Percentiles rank a stretch among this genome's conserved stretches.
phyloP scores from a whole-genome alignment of 129 eudicot genomes.

The Lonicera japonica region DNA sequence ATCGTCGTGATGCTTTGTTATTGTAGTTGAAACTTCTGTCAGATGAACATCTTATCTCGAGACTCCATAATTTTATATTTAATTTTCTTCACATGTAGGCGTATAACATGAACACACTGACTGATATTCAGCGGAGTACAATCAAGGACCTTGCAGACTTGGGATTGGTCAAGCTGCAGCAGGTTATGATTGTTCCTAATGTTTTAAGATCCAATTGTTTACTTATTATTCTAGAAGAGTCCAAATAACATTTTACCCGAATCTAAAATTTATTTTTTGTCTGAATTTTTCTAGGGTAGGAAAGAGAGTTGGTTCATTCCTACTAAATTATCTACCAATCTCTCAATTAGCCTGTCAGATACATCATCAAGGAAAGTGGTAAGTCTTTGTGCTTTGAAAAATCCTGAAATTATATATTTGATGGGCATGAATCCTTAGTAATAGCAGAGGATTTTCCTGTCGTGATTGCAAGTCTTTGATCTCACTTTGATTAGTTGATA shows the following conservation, averaged over 20 bases:
- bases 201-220: constrained; percentile 4
- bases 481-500: constrained; percentile 1
- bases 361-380: constrained; percentile 84
- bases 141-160: constrained; percentile 87
- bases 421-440: not conserved
- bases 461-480: not conserved
- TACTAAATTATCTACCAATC: constrained; percentile 83
- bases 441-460: too few species aligned
- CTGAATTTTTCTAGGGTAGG: constrained; percentile 56
- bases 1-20: not conserved
- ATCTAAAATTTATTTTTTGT: constrained; percentile 6
- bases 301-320: constrained; percentile 97
- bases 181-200: constrained; percentile 44
- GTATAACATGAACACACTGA: constrained; percentile 63
- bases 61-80: not conserved
- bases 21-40: not conserved
- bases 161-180: constrained; percentile 89
- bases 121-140: constrained; percentile 56
- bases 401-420: constrained; percentile 5
- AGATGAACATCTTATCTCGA: not conserved
- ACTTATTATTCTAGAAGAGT: not conserved
- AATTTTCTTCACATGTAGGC: constrained; percentile 43
- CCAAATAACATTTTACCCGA: not conserved
- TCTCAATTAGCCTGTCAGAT: constrained; percentile 88
- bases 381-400: constrained; percentile 6